phyloP scores from a whole-genome alignment of 257 asterid species.

The Jacaranda copaia region DNA sequence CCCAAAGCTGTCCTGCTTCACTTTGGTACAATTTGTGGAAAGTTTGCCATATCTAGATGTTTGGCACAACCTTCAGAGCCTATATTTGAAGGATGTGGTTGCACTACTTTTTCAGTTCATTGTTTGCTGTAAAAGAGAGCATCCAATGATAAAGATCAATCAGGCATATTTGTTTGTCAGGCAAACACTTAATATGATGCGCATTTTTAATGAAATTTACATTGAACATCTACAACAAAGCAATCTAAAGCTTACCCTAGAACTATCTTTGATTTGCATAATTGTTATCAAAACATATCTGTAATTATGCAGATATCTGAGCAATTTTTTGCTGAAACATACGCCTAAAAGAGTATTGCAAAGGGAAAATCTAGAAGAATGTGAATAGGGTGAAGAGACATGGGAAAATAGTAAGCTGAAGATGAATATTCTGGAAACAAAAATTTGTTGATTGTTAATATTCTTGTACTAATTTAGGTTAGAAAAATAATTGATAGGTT shows the following conservation, averaged over 20 bases:
- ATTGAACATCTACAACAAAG: neutral
- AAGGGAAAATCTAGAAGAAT: neutral
- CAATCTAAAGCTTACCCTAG: constrained; percentile 1
- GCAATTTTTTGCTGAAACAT: neutral
- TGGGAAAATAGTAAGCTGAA: neutral
- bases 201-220: neutral
- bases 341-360: neutral
- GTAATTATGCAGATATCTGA: neutral
- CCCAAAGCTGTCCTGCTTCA: too few species aligned
- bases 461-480: neutral
- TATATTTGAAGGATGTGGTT: neutral
- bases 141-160: neutral
- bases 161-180: constrained; percentile 1
- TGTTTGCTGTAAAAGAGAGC: neutral
- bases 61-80: neutral
- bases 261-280: neutral
- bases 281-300: neutral
- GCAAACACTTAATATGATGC: neutral
- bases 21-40: neutral
- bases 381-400: neutral
- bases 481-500: neutral
- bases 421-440: constrained; percentile 1
- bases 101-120: neutral
- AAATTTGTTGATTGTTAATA: too few species aligned
- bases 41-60: neutral